Evolutionary conservation across 108 stramenopile genomes (phyloP), one percentile per base, ranked within the genome.

Genomic region (Conticribra guillardii): DNA sequence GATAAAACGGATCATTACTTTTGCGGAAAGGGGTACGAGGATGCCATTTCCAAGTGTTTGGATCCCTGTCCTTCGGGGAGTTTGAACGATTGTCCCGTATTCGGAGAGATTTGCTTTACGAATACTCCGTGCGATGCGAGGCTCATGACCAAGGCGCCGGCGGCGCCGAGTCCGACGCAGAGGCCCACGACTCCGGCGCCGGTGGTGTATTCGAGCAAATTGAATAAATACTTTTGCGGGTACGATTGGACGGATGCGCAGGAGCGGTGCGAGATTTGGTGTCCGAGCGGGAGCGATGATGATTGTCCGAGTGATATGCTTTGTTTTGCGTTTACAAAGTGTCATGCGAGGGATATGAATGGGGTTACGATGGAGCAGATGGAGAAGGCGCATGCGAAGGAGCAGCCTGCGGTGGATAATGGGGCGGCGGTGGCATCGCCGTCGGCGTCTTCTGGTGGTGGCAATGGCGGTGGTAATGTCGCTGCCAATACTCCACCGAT

Each of bases 91-190:
- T 80, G 79, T 75, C 79, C 79, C 0, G 26, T n/a, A n/a, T n/a
- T 54, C n/a, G 79, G 79, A 21, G 74, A 75, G 41, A 80, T 75
- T 46, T 80, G 79, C 30, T 80, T 76, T 41, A 37, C 59, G 11
- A 64, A 70, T 57, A 80, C 79, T 9, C 73, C 79, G n/a, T 80
- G 79, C 53, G 79, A 80, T 70, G 73, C 79, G 34, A 27, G 74
- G 14, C 9, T 80, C 69, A 19, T 76, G 47, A 79, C 77, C 5
- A 49, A 29, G 23, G 77, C 59, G 8, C 77, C 77, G 24, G 28
- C 51, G 2, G 69, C 77, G 5, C 70, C 77, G 3, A 50, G 47
- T 60, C 77, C 77, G 21, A 71, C 77, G 31, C 16, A 37, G 3
- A 27, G 46, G n/a, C 77, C 77, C 0, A 79, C 70, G 27, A 79